Evolutionary conservation across 1,284 basidiomycete genomes (phyloP), one percentile per base, ranked within the genome.

Genomic region (Tilletia horrida): DNA sequence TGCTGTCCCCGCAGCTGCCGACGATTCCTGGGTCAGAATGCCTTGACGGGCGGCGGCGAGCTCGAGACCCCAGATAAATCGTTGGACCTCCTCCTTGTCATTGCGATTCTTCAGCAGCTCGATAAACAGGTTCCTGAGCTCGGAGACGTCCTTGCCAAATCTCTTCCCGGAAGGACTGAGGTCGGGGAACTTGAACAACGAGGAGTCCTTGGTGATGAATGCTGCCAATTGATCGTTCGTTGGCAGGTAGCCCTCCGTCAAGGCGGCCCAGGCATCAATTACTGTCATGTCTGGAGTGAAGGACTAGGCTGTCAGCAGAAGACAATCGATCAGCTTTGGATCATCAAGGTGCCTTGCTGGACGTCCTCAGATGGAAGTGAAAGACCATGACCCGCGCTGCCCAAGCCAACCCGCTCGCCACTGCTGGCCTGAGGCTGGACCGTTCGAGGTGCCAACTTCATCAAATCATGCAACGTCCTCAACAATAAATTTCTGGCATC

Each of bases 261-360:
- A 40, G 3, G 61, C 61, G 6, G 61, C 61, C 42, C 40, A 45
- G 61, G 43, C 61, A 42, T 62, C 61, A 42, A 62, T 62, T 6
- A 62, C 14, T 9, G 61, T 62, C 61, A 62, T 62, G 14, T 18
- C 16, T 40, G 35, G 35, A 11, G 35, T n/a, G n/a, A n/a, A n/a
- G n/a, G n/a, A n/a, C n/a, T n/a, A n/a, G n/a, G n/a, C n/a, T n/a
- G n/a, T n/a, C n/a, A n/a, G n/a, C n/a, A n/a, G n/a, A n/a, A n/a
- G n/a, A n/a, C n/a, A n/a, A n/a, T n/a, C n/a, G n/a, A n/a, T n/a
- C n/a, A n/a, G n/a, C n/a, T n/a, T n/a, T n/a, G n/a, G n/a, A n/a
- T n/a, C n/a, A n/a, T n/a, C n/a, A n/a, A n/a, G n/a, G n/a, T n/a
- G n/a, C n/a, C n/a, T n/a, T n/a, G n/a, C n/a, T n/a, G n/a, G n/a